Evolutionary conservation across 306 rosid species (phyloP).

Genomic region (Malus sylvestris): DNA sequence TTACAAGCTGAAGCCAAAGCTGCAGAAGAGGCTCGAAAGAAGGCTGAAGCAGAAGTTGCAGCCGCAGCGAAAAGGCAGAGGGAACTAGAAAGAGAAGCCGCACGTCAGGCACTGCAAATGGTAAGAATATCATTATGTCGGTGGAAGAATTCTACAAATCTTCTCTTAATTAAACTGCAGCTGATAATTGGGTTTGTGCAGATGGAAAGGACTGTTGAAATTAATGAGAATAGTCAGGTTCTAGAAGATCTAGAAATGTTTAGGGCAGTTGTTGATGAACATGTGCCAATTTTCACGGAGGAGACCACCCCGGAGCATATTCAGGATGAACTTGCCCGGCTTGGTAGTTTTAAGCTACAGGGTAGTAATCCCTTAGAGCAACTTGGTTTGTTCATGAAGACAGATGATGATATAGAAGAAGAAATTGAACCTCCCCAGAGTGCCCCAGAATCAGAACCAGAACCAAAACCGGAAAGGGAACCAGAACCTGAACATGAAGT

Average conservation of each 20-base stretch:
- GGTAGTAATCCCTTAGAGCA: constrained; percentile 63
- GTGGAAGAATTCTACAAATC: constrained; percentile 1
- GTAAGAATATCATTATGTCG: constrained; percentile 23
- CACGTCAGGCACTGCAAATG: constrained; percentile 80
- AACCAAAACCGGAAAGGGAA: background rate
- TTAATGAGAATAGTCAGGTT: constrained; percentile 69
- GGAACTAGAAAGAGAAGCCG: constrained; percentile 91
- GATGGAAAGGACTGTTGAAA: constrained; percentile 93
- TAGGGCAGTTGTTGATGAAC: constrained; percentile 42
- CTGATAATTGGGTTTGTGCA: constrained; percentile 20
- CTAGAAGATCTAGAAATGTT: constrained; percentile 85
- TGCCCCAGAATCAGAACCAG: constrained; percentile 21
- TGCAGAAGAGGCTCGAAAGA: constrained; percentile 84
- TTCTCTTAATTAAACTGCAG: background rate
- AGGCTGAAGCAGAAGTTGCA: constrained; percentile 74
- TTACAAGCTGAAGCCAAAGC: constrained; percentile 91
- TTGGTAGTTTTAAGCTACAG: constrained; percentile 60
- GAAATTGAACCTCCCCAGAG: constrained; percentile 26
- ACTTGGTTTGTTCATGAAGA: constrained; percentile 79
- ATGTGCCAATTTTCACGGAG: constrained; percentile 43
- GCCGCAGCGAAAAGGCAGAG: constrained; percentile 74
- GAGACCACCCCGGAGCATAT: constrained; percentile 48
- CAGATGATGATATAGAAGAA: constrained; percentile 73
- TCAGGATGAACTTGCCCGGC: constrained; percentile 26
- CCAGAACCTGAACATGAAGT: background rate